Evolutionary conservation across 1,284 basidiomycete genomes (phyloP).

Genomic region (Puccinia coronata): DNA sequence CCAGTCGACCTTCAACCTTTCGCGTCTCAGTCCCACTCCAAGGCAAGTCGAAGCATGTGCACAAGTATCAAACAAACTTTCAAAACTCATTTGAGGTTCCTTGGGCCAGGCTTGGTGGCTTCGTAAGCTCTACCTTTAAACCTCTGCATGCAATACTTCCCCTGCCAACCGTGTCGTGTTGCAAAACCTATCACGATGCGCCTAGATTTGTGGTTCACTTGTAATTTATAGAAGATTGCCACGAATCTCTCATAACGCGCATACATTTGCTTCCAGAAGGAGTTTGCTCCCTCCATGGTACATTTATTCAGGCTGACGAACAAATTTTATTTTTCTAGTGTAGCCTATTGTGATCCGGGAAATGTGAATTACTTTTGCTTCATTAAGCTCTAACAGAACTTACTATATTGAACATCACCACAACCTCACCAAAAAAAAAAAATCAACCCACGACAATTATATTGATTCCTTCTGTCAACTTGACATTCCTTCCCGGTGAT

Average conservation of each 20-base stretch:
- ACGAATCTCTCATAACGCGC: not conserved
- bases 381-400: too few relatives aligned
- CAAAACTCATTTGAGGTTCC: constrained; percentile 58
- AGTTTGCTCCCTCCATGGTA: not conserved
- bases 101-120: constrained; percentile 61
- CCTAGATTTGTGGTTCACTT: not conserved
- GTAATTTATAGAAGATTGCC: not conserved
- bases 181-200: not conserved
- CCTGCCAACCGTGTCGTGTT: too few relatives aligned
- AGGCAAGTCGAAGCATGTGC: not conserved
- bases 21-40: not conserved
- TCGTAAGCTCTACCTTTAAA: constrained; percentile 55
- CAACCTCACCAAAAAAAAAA: too few relatives aligned
- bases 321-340: not conserved
- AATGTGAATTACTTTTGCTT: constrained; percentile 32
- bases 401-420: not conserved
- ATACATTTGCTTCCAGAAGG: not conserved
- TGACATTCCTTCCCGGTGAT: not conserved
- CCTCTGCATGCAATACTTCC: too few relatives aligned
- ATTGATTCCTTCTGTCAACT: not conserved
- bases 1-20: not conserved
- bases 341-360: constrained; percentile 45
- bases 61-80: constrained; percentile 19
- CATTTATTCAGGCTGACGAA: not conserved
- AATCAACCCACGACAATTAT: not conserved